phyloP scores from a whole-genome alignment of 1,284 basidiomycete genomes.

The Ganoderma lucidum region DNA sequence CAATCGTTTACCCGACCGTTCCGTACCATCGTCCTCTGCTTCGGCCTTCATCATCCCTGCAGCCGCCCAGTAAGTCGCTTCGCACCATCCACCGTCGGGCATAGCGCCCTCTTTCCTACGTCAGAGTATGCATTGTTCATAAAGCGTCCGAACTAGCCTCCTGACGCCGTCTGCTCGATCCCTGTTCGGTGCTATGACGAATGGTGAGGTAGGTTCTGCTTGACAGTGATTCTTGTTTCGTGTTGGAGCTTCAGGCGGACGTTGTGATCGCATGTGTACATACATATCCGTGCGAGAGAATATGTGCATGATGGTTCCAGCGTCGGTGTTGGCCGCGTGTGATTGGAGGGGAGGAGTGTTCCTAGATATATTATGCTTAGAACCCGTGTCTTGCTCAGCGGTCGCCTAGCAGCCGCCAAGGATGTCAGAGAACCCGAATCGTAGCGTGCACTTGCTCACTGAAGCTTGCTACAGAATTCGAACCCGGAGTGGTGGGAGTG shows the following conservation, averaged over 20 bases:
- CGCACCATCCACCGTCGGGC: constrained; percentile 12
- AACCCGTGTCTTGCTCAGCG: constrained; percentile 22
- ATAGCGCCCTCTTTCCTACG: constrained; percentile 9
- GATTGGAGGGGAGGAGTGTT: constrained; percentile 24
- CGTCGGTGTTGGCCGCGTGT: constrained; percentile 29
- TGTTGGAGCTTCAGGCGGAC: constrained; percentile 1
- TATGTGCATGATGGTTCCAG: constrained; percentile 8
- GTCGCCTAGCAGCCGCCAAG: constrained; percentile 32
- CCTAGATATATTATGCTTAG: constrained; percentile 29
- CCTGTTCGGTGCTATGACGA: constrained; percentile 14
- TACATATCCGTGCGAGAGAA: constrained; percentile 19
- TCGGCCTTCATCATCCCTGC: constrained; percentile 7
- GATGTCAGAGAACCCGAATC: constrained; percentile 31
- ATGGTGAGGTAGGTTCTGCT: not conserved
- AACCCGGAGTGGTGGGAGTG: not conserved
- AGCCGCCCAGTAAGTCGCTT: constrained; percentile 10
- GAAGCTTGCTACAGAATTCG: constrained; percentile 19
- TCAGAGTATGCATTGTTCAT: not conserved
- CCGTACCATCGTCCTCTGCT: constrained; percentile 16
- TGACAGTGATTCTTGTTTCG: constrained; percentile 1
- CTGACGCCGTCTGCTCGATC: constrained; percentile 1
- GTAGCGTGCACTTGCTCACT: constrained; percentile 19
- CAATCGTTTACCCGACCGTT: constrained; percentile 24
- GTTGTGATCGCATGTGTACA: constrained; percentile 30
- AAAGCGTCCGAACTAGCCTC: not conserved